Percentiles rank a stretch among this genome's conserved stretches.
phyloP scores from a whole-genome alignment of 768 basidiomycete species.

The Mycena maculata region DNA sequence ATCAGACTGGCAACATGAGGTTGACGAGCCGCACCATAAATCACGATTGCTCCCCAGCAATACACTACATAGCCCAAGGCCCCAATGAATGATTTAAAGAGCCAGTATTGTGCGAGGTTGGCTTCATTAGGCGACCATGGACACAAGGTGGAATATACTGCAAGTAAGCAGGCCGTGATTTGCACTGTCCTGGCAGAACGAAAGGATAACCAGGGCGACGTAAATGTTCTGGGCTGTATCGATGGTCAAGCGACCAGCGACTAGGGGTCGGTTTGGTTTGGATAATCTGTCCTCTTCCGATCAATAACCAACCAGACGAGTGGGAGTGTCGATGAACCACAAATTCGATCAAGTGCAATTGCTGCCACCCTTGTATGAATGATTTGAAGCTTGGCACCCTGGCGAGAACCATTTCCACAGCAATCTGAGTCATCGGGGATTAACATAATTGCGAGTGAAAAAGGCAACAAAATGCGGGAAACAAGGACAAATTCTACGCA shows the following conservation, averaged over 20 bases:
- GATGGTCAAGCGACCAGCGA: conserved; percentile 25
- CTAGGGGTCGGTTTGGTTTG: conserved; percentile 29
- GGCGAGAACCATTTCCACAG: conserved; percentile 16
- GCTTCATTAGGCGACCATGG: conserved; percentile 29
- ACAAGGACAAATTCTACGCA: too few relatives aligned
- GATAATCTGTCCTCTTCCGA: too few relatives aligned
- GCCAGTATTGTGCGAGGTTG: conserved; percentile 9
- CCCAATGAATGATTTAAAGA: conserved; percentile 27
- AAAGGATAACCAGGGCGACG: conserved; percentile 10
- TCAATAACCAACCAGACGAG: not conserved
- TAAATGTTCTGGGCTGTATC: conserved; percentile 25
- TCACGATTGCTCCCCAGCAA: conserved; percentile 32
- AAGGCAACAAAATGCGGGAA: too few relatives aligned
- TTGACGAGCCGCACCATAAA: conserved; percentile 19
- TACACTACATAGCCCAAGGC: conserved; percentile 31
- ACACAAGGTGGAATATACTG: conserved; percentile 25
- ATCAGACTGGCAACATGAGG: too few relatives aligned
- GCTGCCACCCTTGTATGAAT: conserved; percentile 24
- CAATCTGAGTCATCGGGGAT: conserved; percentile 3
- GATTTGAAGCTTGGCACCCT: conserved; percentile 12
- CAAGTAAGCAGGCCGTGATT: conserved; percentile 17
- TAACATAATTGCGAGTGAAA: too few relatives aligned
- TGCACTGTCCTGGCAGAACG: conserved; percentile 20
- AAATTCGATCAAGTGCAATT: conserved; percentile 30
- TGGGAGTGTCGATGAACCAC: conserved; percentile 9